Conservation (phyloP, 805 yeast genomes). For the Metschnikowia lachancei region DNA sequence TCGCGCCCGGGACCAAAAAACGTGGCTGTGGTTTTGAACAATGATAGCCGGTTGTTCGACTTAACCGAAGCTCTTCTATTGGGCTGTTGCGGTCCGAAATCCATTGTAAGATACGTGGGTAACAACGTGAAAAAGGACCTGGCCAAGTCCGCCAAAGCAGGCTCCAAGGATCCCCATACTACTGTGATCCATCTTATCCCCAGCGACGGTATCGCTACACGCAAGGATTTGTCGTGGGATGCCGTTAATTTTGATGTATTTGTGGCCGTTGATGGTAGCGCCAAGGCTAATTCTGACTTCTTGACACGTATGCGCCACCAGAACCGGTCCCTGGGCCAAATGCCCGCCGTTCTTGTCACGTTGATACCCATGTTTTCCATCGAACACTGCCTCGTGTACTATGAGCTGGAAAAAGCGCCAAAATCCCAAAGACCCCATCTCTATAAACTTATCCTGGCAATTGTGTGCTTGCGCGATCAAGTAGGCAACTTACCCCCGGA, state of each 20-base stretch:
- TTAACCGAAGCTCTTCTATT: constrained; percentile 66
- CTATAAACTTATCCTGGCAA: constrained; percentile 72
- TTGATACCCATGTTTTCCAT: constrained; percentile 76
- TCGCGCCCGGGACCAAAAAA: constrained; percentile 38
- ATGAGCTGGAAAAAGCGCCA: constrained; percentile 26
- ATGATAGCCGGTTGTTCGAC: constrained; percentile 65
- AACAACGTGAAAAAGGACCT: constrained; percentile 52
- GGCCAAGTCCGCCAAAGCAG: constrained; percentile 19
- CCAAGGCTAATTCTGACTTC: constrained; percentile 41
- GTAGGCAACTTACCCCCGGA: constrained; percentile 83
- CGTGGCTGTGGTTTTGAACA: constrained; percentile 67
- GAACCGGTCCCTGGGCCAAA: constrained; percentile 22
- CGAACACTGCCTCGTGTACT: constrained; percentile 70
- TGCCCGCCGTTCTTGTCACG: constrained; percentile 56
- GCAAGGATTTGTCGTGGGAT: constrained; percentile 22
- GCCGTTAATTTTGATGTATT: constrained; percentile 52
- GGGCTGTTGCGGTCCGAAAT: constrained; percentile 49
- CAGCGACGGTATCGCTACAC: constrained; percentile 28
- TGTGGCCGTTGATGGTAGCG: constrained; percentile 62
- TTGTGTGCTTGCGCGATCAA: constrained; percentile 75
- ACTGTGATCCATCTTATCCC: constrained; percentile 45
- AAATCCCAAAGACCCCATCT: constrained; percentile 40
- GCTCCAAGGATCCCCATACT: constrained; percentile 15
- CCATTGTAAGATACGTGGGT: constrained; percentile 61
- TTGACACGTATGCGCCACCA: constrained; percentile 28